Evolutionary conservation across 2,329 filamentous ascomycete species (phyloP), one percentile per base, ranked within the genome.

Genomic region (Diplodia scrobiculata): DNA sequence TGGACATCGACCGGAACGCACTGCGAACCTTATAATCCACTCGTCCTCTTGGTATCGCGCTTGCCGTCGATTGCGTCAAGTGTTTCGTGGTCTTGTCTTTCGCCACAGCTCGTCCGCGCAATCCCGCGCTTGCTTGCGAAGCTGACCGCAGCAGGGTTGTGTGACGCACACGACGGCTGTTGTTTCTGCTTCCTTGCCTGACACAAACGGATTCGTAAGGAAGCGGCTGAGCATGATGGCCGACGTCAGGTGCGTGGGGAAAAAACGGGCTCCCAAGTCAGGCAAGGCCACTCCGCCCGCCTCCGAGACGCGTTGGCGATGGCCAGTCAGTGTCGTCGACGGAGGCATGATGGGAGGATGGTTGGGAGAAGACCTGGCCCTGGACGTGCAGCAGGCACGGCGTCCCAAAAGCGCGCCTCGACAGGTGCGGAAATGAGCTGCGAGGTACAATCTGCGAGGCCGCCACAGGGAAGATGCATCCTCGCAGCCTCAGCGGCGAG

Each of bases 111-210:
- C 13, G 53, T 58, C 53, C 53, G 53, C 55, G 25, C 21, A n/a
- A 38, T 9, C 45, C 53, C 53, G 53, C 52, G 25, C 55, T 50
- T 11, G n/a, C 55, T 48, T 34, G 55, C 27, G 58, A 36, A 36
- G 48, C 45, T 62, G 58, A 50, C 58, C 58, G 58, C 58, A 60
- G 58, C 58, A 62, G 58, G 17, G 41, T 11, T 25, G 58, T 62
- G 58, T 62, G 58, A 62, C 58, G 55, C 48, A 48, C 36, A 45
- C 36, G 52, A 54, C 27, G 21, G 25, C 19, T n/a, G 34, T 21
- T 19, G n/a, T 29, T 54, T 21, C 10, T n/a, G 54, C 25, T 45
- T 45, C 36, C 36, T 34, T 58, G 54, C 25, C 25, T 25, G 25
- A 25, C 25, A 25, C 25, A 27, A 17, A 3, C 1, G 17, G 54